Evolutionary conservation across 176 grass and related monocot genomes (phyloP).

Genomic region (Pontederia paniculata): DNA sequence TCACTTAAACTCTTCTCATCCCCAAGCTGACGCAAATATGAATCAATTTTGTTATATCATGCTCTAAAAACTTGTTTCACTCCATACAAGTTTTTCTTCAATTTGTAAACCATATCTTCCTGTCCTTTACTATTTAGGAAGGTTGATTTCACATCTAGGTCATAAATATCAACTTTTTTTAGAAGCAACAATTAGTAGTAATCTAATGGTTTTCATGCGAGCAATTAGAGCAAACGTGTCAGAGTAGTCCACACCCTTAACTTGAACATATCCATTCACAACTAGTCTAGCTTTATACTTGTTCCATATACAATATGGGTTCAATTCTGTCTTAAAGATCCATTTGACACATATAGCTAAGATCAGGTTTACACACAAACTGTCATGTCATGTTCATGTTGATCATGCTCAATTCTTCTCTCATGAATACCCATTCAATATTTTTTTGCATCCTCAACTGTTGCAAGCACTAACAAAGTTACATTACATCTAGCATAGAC

Average conservation of each 20-base stretch:
- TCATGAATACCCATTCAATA: too few species aligned
- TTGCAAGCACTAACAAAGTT: too few species aligned
- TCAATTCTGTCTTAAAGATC: slow-evolving; percentile 20
- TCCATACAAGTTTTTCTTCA: too few species aligned
- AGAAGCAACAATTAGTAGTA: not conserved
- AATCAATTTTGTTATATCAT: too few species aligned
- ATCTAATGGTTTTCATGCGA: not conserved
- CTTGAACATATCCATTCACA: slow-evolving; percentile 5
- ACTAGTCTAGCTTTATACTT: slow-evolving; percentile 10
- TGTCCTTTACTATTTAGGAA: slow-evolving; percentile 5
- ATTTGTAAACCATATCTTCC: slow-evolving; percentile 5
- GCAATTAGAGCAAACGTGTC: not conserved
- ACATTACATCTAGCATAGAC: too few species aligned
- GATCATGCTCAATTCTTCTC: too few species aligned
- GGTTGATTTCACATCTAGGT: slow-evolving; percentile 2
- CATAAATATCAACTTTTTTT: not conserved
- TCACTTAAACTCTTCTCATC: too few species aligned
- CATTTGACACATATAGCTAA: not conserved
- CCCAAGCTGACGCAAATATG: too few species aligned
- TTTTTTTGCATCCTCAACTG: too few species aligned
- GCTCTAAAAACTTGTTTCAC: too few species aligned
- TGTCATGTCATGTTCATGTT: slow-evolving; percentile 5
- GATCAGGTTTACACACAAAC: not conserved
- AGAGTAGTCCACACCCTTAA: not conserved
- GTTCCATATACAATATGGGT: not conserved